Evolutionary conservation across 768 basidiomycete genomes (phyloP).

Genomic region (Lactarius psammicola): DNA sequence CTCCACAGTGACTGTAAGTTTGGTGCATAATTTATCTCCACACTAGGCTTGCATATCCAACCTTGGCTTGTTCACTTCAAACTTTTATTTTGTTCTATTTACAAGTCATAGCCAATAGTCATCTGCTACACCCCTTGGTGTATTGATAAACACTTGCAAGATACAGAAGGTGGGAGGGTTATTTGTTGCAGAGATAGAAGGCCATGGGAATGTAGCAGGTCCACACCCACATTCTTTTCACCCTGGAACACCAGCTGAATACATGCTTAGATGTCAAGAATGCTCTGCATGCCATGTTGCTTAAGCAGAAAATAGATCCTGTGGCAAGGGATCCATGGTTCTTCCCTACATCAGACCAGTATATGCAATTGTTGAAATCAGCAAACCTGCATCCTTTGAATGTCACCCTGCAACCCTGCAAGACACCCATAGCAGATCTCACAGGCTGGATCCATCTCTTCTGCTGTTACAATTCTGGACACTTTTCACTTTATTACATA

Average conservation of each 20-base stretch:
- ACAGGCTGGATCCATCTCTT: conserved; percentile 24
- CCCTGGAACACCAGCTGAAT: background rate
- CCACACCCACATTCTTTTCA: conserved; percentile 22
- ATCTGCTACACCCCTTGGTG: no score
- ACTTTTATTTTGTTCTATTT: no score
- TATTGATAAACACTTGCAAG: conserved; percentile 56
- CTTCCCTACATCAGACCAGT: conserved; percentile 72
- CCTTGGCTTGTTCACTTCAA: no score
- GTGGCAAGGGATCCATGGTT: conserved; percentile 74
- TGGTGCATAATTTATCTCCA: no score
- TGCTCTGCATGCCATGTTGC: conserved; percentile 54
- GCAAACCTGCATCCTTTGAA: conserved; percentile 11
- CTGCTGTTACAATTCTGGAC: no score
- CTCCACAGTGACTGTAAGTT: no score
- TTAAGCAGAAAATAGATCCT: conserved; percentile 56
- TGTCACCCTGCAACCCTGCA: conserved; percentile 13
- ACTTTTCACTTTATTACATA: no score
- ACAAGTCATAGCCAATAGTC: no score
- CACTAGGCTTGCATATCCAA: no score
- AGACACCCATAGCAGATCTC: conserved; percentile 20
- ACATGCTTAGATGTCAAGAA: conserved; percentile 52
- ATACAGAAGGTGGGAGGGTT: conserved; percentile 69
- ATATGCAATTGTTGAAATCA: conserved; percentile 34
- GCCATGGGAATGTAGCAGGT: conserved; percentile 72
- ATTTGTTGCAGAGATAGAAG: conserved; percentile 76